Conservation (phyloP, 352 stramenopile genomes). For the Globisporangium okanoganense region DNA sequence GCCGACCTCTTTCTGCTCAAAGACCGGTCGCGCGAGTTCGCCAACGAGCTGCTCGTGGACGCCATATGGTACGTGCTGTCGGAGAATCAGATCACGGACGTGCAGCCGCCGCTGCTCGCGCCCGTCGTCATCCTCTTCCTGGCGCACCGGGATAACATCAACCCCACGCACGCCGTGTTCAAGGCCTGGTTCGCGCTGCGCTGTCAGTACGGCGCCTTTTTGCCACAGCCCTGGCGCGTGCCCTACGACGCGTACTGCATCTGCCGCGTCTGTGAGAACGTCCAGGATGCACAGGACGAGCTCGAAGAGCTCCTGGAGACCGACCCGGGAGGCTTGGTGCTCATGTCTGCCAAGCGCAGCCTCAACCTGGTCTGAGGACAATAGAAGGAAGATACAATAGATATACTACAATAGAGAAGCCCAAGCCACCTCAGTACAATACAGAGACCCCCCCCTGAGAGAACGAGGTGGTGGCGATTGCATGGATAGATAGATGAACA, state of each 20-base stretch:
- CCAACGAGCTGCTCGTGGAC: conserved; percentile 44
- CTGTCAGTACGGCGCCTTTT: conserved; percentile 47
- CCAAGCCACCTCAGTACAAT: background rate
- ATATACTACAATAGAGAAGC: background rate
- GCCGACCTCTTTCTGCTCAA: conserved; percentile 52
- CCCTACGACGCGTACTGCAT: conserved; percentile 47
- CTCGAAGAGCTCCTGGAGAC: conserved; percentile 10
- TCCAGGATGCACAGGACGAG: conserved; percentile 21
- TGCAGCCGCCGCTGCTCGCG: conserved; percentile 41
- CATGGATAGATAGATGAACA: background rate
- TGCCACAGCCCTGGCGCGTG: conserved; percentile 48
- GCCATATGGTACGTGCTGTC: conserved; percentile 58
- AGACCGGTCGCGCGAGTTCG: conserved; percentile 33
- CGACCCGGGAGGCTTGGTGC: background rate
- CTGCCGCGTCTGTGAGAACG: conserved; percentile 60
- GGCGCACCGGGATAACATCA: conserved; percentile 62
- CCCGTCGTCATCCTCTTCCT: conserved; percentile 60
- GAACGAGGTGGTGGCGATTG: background rate
- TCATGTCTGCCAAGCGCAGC: background rate
- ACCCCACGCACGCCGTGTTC: conserved; percentile 41
- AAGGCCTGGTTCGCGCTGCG: conserved; percentile 65
- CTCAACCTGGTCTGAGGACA: conserved; percentile 7
- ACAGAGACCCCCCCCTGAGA: background rate
- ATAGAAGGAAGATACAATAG: conserved; percentile 4
- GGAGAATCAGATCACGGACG: conserved; percentile 39